Conservation (phyloP, 2,329 filamentous ascomycete species). For the Paecilomyces sp. region DNA sequence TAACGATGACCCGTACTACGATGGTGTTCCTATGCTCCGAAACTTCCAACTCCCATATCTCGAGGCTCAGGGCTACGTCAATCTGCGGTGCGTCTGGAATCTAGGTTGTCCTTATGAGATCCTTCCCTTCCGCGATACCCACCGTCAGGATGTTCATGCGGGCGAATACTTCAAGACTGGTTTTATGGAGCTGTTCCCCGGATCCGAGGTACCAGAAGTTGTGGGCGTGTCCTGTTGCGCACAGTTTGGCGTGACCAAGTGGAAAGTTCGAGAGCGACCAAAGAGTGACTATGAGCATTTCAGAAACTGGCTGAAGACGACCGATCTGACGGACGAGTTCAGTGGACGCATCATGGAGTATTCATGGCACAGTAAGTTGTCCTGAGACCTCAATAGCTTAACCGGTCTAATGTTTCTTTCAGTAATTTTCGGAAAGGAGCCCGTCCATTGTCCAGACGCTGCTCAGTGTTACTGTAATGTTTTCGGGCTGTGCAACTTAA, state of each 20-base stretch:
- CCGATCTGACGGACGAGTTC: conserved; percentile 40
- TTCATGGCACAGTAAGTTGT: conserved; percentile 50
- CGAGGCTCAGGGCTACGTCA: conserved; percentile 45
- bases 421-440: conserved; percentile 54
- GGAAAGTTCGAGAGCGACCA: conserved; percentile 39
- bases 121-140: conserved; percentile 36
- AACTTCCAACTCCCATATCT: conserved; percentile 44
- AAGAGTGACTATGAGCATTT: conserved; percentile 43
- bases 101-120: conserved; percentile 48
- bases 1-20: conserved; percentile 47
- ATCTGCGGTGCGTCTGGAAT: conserved; percentile 47
- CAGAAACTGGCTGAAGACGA: conserved; percentile 43
- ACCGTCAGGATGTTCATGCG: conserved; percentile 40
- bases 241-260: conserved; percentile 46
- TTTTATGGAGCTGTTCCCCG: conserved; percentile 44
- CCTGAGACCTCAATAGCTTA: background rate
- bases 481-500: conserved; percentile 54
- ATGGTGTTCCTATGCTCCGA: conserved; percentile 42
- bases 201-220: conserved; percentile 29
- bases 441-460: conserved; percentile 55
- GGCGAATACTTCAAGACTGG: conserved; percentile 43
- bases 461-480: conserved; percentile 60
- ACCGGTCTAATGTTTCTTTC: background rate
- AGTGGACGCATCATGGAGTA: conserved; percentile 52
- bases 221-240: conserved; percentile 50